Conservation (phyloP, 345 rosid species). For the Camelina neglecta region DNA sequence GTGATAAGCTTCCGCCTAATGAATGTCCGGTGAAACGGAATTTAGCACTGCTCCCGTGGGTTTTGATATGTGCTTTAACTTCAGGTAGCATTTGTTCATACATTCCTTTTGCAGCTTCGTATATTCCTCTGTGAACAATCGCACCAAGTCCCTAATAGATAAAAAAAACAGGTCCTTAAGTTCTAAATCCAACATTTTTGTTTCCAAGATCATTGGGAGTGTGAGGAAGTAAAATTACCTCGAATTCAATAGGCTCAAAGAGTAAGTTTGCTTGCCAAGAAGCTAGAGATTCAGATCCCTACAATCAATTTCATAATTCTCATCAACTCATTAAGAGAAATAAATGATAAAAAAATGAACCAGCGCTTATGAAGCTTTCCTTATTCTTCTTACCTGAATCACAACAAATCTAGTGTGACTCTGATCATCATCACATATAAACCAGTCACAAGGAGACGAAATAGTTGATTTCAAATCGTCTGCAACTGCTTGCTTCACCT, state of each 20-base stretch:
- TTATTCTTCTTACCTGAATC: conserved; percentile 64
- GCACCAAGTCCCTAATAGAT: conserved; percentile 63
- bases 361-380: neutral
- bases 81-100: conserved; percentile 89
- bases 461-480: conserved; percentile 74
- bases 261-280: conserved; percentile 93
- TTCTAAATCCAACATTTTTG: neutral
- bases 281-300: conserved; percentile 88
- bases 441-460: conserved; percentile 97
- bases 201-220: neutral
- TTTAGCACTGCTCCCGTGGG: conserved; percentile 56
- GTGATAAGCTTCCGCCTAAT: conserved; percentile 84
- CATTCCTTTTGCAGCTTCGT: conserved; percentile 95
- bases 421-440: conserved; percentile 85
- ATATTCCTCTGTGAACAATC: conserved; percentile 83
- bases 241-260: conserved; percentile 81
- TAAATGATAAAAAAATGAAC: too few relatives aligned
- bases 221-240: conserved; percentile 49
- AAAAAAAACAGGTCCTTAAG: neutral
- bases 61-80: conserved; percentile 58
- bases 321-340: conserved; percentile 1
- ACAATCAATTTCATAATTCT: conserved; percentile 19
- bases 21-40: conserved; percentile 91
- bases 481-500: conserved; percentile 96
- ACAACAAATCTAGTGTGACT: conserved; percentile 77